phyloP scores from a whole-genome alignment of 371 early-diverging fungal genomes.

The Mucor sp. region DNA sequence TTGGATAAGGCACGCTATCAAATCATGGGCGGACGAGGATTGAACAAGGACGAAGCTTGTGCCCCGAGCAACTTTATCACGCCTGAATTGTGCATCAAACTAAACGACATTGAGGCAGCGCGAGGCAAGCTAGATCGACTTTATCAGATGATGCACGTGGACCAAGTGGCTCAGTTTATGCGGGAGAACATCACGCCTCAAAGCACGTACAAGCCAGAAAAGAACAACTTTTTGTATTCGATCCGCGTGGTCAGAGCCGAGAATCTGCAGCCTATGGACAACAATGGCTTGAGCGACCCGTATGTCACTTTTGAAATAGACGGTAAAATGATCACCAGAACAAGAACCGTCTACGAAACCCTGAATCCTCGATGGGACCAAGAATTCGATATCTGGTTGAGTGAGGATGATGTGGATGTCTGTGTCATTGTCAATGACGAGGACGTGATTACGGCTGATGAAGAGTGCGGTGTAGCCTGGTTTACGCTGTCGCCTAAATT shows the following conservation, averaged over 20 bases:
- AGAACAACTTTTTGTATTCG: slow-evolving; percentile 31
- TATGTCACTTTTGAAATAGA: slow-evolving; percentile 64
- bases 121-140: slow-evolving; percentile 53
- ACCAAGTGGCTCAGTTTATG: slow-evolving; percentile 38
- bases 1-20: slow-evolving; percentile 28
- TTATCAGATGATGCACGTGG: slow-evolving; percentile 57
- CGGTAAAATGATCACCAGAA: slow-evolving; percentile 48
- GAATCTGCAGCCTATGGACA: slow-evolving; percentile 43
- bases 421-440: slow-evolving; percentile 68
- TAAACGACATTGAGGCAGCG: slow-evolving; percentile 62
- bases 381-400: slow-evolving; percentile 66
- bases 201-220: slow-evolving; percentile 8
- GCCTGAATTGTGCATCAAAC: slow-evolving; percentile 49
- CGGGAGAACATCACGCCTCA: slow-evolving; percentile 16
- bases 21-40: slow-evolving; percentile 16
- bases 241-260: slow-evolving; percentile 52
- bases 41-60: slow-evolving; percentile 16
- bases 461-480: slow-evolving; percentile 68
- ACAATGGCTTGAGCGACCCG: slow-evolving; percentile 61
- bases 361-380: slow-evolving; percentile 89
- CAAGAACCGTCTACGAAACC: slow-evolving; percentile 61
- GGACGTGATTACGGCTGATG: slow-evolving; percentile 71
- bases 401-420: slow-evolving; percentile 50
- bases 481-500: slow-evolving; percentile 56
- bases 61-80: slow-evolving; percentile 50